Base-by-base conservation (phyloP, 75 land plant species). In the Chamaecyparis obtusa region DNA sequence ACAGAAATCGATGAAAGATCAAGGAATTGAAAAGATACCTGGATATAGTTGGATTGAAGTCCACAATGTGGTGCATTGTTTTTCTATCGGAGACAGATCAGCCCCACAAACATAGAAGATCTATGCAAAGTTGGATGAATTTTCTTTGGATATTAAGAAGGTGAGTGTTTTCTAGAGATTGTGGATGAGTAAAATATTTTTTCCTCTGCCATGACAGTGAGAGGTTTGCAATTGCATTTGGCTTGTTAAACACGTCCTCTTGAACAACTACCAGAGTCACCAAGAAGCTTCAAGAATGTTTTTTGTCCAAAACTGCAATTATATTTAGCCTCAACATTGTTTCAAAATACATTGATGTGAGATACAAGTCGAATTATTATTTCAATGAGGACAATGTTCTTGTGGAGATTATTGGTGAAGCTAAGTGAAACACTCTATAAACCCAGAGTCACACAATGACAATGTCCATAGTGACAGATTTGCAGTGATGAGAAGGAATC, bases 151-250 rank as follows among this genome's bases (percentile, higher is more conserved):
- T 33, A 33, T 33, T 30, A 74, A 74, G 75, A 32, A 30, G n/a
- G 2, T 11, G 13, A 36, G 76, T 74, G 33, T 11, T 32, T 32
- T 32, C 37, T 33, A 11, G 37, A 33, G 10, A 36, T 10, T 33
- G 76, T 32, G 37, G 36, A 74, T 13, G 16, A 74, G 36, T 36
- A 33, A 13, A 74, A 2, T 3, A 71, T 0, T 9, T 74, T 74
- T 74, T 79, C 35, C 49, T 11, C 16, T 74, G 36, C 16, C 37
- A 74, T 44, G 87, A 83, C 11, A 74, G 76, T 33, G 76, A 74
- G 36, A 33, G 32, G 76, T 32, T 33, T 74, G 91, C 91, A 72
- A 90, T 72, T 86, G 91, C 79, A 56, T 90, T 71, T 86, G 91
- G 83, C 8, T 84, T 89, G 37, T 48, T 89, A 27, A 89, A 43